These are phyloP conservation scores for Colletotrichum brevisporum DNA, from an alignment of 2,329 filamentous ascomycete genomes.

Conservation along the genomic window DNA sequence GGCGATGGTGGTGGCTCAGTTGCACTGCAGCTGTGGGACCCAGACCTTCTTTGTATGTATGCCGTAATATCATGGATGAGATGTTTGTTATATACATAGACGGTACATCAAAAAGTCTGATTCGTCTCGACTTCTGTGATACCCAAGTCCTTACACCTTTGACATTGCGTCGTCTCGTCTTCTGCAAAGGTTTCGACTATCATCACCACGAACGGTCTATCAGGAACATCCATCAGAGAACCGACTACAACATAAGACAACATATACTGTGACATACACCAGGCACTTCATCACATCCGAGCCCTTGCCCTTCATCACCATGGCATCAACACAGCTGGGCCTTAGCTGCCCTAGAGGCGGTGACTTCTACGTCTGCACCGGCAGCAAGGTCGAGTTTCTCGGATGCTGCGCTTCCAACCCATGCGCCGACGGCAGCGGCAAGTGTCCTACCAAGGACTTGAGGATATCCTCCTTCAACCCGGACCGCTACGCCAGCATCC, in stretches of 20 bases:
- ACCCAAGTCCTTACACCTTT: too few species aligned
- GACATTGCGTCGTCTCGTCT: too few species aligned
- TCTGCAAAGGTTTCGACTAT: too few species aligned
- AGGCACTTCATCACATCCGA: too few species aligned
- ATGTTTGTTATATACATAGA: too few species aligned
- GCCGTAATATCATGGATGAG: background rate
- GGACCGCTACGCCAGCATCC: slow-evolving; percentile 46
- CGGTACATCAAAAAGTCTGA: too few species aligned
- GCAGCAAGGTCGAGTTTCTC: slow-evolving; percentile 51
- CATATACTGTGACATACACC: background rate
- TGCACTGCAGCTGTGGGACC: slow-evolving; percentile 6
- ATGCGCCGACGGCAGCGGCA: slow-evolving; percentile 48
- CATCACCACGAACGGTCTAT: too few species aligned
- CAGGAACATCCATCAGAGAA: background rate
- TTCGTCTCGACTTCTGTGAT: too few species aligned
- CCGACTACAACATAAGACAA: background rate
- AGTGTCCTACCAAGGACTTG: slow-evolving; percentile 50
- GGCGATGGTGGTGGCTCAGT: slow-evolving; percentile 15
- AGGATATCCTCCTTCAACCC: slow-evolving; percentile 47
- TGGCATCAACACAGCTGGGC: slow-evolving; percentile 41
- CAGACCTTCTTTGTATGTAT: background rate
- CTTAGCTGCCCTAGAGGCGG: slow-evolving; percentile 50
- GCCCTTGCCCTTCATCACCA: background rate
- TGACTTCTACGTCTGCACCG: slow-evolving; percentile 54
- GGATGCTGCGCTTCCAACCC: slow-evolving; percentile 58